Evolutionary conservation across 2,329 filamentous ascomycete species (phyloP).

Genomic region (Colletotrichum lentis): DNA sequence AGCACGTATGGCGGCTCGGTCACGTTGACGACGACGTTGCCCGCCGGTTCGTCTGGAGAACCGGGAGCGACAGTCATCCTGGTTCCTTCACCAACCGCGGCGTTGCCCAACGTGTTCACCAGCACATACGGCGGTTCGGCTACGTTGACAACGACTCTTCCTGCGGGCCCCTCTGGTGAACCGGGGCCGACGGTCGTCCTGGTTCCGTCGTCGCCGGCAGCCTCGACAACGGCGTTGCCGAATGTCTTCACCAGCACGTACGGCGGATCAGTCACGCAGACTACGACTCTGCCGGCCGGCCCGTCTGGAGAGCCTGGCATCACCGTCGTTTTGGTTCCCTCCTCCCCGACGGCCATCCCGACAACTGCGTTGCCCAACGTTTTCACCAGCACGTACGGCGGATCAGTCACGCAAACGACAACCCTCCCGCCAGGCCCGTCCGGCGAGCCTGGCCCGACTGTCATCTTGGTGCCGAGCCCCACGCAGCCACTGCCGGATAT

Average conservation of each 20-base stretch:
- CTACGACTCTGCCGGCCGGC: background rate
- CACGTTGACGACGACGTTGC: background rate
- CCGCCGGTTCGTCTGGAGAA: background rate
- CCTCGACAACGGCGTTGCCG: background rate
- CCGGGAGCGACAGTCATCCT: background rate
- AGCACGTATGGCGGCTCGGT: background rate
- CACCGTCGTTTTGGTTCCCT: conserved; percentile 7
- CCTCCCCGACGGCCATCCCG: too few species aligned
- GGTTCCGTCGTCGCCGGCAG: conserved; percentile 2
- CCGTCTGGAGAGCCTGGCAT: background rate
- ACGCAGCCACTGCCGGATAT: background rate
- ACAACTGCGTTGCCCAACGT: background rate
- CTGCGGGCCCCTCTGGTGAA: background rate
- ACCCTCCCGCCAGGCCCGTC: conserved; percentile 16
- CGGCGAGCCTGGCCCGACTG: background rate
- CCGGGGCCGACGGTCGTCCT: conserved; percentile 1
- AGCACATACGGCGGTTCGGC: conserved; percentile 9
- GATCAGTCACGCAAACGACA: conserved; percentile 4
- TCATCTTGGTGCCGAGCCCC: conserved; percentile 9
- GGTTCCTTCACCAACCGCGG: background rate
- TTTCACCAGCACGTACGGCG: conserved; percentile 12
- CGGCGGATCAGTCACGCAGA: conserved; percentile 5
- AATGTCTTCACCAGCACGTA: conserved; percentile 22
- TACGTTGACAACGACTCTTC: too few species aligned
- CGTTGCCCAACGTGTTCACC: background rate